Percentiles rank a stretch among this genome's conserved stretches.
These are phyloP conservation scores for Coniferiporia weirii DNA, from an alignment of 1,284 basidiomycete genomes.

Conservation along the genomic window DNA sequence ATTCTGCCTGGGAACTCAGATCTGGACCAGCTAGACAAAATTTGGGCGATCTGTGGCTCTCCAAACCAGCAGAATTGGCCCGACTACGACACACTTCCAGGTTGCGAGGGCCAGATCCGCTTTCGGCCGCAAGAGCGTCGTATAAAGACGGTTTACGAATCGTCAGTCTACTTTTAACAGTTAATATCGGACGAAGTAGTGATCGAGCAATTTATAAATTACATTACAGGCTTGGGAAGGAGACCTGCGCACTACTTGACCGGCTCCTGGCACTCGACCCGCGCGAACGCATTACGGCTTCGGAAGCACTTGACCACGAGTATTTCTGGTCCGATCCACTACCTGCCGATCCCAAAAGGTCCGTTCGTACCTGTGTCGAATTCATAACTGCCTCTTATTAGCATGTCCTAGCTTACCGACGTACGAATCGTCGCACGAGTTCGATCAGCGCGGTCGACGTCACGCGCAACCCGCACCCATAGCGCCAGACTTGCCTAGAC, in stretches of 20 bases:
- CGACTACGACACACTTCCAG: slow-evolving; percentile 72
- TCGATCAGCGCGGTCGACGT: slow-evolving; percentile 71
- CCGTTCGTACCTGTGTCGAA: slow-evolving; percentile 26
- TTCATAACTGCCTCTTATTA: not conserved
- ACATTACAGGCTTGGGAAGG: slow-evolving; percentile 48
- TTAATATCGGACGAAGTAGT: slow-evolving; percentile 7
- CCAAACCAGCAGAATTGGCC: slow-evolving; percentile 83
- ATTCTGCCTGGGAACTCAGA: slow-evolving; percentile 88
- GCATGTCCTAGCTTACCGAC: slow-evolving; percentile 51
- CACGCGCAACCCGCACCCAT: slow-evolving; percentile 24
- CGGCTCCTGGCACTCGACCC: slow-evolving; percentile 90
- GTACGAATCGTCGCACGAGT: slow-evolving; percentile 81
- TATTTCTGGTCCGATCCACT: slow-evolving; percentile 90
- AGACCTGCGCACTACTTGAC: slow-evolving; percentile 88
- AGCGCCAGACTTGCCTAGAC: not conserved
- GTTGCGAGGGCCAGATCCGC: slow-evolving; percentile 73
- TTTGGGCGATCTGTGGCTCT: slow-evolving; percentile 85
- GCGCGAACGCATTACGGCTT: slow-evolving; percentile 84
- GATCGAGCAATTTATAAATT: slow-evolving; percentile 11
- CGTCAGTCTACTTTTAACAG: slow-evolving; percentile 33
- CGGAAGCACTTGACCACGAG: slow-evolving; percentile 82
- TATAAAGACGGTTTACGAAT: slow-evolving; percentile 53
- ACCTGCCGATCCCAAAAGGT: slow-evolving; percentile 82
- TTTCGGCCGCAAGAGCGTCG: slow-evolving; percentile 44
- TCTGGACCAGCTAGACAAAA: slow-evolving; percentile 85